Percentiles rank a stretch among this genome's conserved stretches.
Evolutionary conservation across 768 basidiomycete genomes (phyloP).

Genomic region (Collybia sordida): DNA sequence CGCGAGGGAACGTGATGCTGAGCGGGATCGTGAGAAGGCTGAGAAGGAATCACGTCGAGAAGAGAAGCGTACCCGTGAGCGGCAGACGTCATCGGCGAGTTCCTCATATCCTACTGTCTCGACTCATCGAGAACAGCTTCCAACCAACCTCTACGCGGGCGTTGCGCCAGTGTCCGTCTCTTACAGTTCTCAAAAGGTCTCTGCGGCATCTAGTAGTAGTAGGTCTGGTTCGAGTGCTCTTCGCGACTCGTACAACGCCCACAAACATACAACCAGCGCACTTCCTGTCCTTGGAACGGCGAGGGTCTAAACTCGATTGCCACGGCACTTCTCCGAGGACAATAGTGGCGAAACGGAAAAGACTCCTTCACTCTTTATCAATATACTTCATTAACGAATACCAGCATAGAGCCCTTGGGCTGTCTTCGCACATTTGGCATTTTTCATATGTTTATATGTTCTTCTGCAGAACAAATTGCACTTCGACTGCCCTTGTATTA

Average conservation of each 20-base stretch:
- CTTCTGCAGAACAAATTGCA: slow-evolving; percentile 9
- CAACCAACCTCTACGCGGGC: slow-evolving; percentile 1
- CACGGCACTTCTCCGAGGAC: neutral
- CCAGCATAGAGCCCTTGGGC: neutral
- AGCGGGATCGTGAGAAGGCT: slow-evolving; percentile 12
- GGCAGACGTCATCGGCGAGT: slow-evolving; percentile 3
- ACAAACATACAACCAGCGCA: slow-evolving; percentile 6
- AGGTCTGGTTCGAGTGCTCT: slow-evolving; percentile 3
- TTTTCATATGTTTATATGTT: slow-evolving; percentile 15
- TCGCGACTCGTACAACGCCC: slow-evolving; percentile 2
- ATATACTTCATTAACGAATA: neutral
- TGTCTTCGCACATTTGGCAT: neutral
- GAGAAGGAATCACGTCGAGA: slow-evolving; percentile 4
- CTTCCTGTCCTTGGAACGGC: slow-evolving; percentile 6
- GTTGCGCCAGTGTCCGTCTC: neutral
- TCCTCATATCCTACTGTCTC: slow-evolving; percentile 3
- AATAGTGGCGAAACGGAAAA: neutral
- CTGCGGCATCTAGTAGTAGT: slow-evolving; percentile 2
- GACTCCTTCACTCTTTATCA: neutral
- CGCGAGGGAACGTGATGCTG: too few relatives aligned
- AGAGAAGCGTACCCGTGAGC: neutral
- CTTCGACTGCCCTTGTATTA: neutral
- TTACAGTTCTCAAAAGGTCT: slow-evolving; percentile 10
- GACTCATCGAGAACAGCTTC: slow-evolving; percentile 8
- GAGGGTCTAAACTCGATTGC: slow-evolving; percentile 3